These are phyloP conservation scores for Fusarium incarnatum DNA, from an alignment of 2,329 filamentous ascomycete species.

Conservation along the genomic window DNA sequence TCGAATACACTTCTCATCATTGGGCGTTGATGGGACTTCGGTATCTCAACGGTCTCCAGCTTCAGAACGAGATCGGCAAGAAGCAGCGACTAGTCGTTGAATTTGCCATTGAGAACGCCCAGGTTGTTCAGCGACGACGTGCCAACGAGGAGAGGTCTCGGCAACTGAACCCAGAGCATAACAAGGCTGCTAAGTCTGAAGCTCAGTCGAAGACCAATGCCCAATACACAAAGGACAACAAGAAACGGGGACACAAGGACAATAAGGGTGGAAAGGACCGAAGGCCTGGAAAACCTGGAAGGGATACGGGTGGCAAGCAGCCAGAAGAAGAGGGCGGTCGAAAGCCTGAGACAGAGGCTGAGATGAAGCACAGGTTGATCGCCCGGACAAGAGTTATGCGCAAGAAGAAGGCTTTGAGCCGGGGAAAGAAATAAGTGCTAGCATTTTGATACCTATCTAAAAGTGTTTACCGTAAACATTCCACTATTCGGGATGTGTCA, in stretches of 20 bases:
- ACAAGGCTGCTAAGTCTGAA: slow-evolving; percentile 35
- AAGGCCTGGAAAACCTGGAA: not conserved
- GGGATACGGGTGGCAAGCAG: slow-evolving; percentile 2
- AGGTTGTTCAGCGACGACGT: slow-evolving; percentile 84
- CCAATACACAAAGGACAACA: slow-evolving; percentile 36
- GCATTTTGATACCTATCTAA: slow-evolving; percentile 34
- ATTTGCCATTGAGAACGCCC: slow-evolving; percentile 97
- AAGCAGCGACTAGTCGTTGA: slow-evolving; percentile 93
- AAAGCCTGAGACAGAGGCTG: slow-evolving; percentile 54
- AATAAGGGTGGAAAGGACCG: slow-evolving; percentile 28
- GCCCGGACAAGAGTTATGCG: slow-evolving; percentile 84
- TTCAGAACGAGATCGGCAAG: slow-evolving; percentile 74
- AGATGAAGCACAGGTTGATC: slow-evolving; percentile 79
- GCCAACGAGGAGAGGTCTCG: slow-evolving; percentile 53
- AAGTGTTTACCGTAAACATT: slow-evolving; percentile 27
- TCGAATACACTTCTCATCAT: slow-evolving; percentile 94
- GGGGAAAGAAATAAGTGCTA: slow-evolving; percentile 48
- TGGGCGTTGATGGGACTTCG: slow-evolving; percentile 94
- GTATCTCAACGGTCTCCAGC: slow-evolving; percentile 85
- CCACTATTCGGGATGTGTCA: not conserved
- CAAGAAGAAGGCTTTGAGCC: slow-evolving; percentile 68
- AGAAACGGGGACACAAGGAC: slow-evolving; percentile 36
- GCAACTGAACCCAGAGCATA: slow-evolving; percentile 42
- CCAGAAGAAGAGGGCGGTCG: slow-evolving; percentile 42
- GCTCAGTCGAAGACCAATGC: slow-evolving; percentile 31